phyloP scores from a whole-genome alignment of 768 basidiomycete species.

The Heimioporus sp. region DNA sequence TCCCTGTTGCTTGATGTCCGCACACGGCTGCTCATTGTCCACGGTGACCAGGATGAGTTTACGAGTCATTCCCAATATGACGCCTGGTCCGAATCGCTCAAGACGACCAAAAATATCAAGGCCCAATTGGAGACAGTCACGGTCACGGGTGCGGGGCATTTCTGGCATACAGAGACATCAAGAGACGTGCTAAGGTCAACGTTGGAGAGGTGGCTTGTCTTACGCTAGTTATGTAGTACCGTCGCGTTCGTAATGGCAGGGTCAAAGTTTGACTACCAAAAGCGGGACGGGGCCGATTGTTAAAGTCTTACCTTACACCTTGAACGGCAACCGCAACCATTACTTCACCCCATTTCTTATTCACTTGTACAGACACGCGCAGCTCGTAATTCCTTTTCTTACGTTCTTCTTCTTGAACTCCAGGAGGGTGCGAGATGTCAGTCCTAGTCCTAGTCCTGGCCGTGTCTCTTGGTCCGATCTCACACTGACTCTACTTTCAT shows the following conservation, averaged over 20 bases:
- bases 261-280: slow-evolving; percentile 13
- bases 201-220: slow-evolving; percentile 20
- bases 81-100: slow-evolving; percentile 49
- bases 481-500: slow-evolving; percentile 16
- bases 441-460: slow-evolving; percentile 10
- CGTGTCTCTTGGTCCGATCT: slow-evolving; percentile 3
- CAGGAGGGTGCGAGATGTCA: slow-evolving; percentile 27
- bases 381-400: slow-evolving; percentile 14
- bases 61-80: slow-evolving; percentile 55
- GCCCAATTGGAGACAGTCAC: slow-evolving; percentile 33
- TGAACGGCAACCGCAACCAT: slow-evolving; percentile 29
- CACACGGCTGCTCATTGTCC: slow-evolving; percentile 59
- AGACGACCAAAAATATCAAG: slow-evolving; percentile 15
- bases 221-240: too few species aligned
- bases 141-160: slow-evolving; percentile 57
- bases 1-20: slow-evolving; percentile 44
- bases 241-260: too few species aligned
- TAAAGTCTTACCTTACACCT: not conserved
- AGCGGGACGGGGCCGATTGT: slow-evolving; percentile 8
- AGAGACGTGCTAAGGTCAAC: slow-evolving; percentile 17
- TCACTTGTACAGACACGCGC: slow-evolving; percentile 8
- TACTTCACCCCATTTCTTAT: slow-evolving; percentile 18
- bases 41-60: slow-evolving; percentile 72
- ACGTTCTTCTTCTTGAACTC: slow-evolving; percentile 11
- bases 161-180: slow-evolving; percentile 51